Evolutionary conservation across 75 land plant species (phyloP).

Genomic region (Larix kaempferi): DNA sequence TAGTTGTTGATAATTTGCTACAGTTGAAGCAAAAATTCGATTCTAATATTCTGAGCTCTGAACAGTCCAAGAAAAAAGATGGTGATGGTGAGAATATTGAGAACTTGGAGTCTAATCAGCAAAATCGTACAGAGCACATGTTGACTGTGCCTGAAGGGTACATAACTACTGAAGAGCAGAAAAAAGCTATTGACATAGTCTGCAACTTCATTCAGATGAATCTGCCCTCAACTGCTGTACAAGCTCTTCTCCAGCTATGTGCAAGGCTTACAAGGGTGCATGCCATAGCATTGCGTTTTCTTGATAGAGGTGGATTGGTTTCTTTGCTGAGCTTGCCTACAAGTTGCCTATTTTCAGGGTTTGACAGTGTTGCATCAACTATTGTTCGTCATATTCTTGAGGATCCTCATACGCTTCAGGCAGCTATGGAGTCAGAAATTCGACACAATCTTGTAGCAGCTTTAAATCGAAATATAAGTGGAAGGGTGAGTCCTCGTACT

Average conservation of each 20-base stretch:
- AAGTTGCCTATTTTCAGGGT: conserved; percentile 77
- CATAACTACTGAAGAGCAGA: conserved; percentile 62
- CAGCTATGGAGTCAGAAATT: conserved; percentile 98
- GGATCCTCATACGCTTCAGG: conserved; percentile 96
- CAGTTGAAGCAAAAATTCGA: conserved; percentile 62
- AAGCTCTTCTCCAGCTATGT: conserved; percentile 96
- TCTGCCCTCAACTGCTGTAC: conserved; percentile 81
- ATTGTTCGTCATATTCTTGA: conserved; percentile 94
- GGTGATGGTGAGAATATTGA: conserved; percentile 14
- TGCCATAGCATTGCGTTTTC: conserved; percentile 79
- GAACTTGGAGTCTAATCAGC: conserved; percentile 31
- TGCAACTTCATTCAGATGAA: conserved; percentile 65
- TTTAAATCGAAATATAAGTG: conserved; percentile 61
- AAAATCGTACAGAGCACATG: conserved; percentile 16
- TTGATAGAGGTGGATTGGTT: conserved; percentile 83
- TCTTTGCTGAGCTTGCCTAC: conserved; percentile 75
- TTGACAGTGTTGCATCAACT: conserved; percentile 82
- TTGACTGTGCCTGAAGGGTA: conserved; percentile 31
- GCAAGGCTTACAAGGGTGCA: conserved; percentile 84
- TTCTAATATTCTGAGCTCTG: conserved; percentile 19
- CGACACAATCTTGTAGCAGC: conserved; percentile 63
- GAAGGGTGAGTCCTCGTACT: conserved; percentile 69
- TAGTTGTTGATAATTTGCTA: conserved; percentile 80
- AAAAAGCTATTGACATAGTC: conserved; percentile 71
- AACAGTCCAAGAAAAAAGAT: conserved; percentile 34